These are phyloP conservation scores for Ceratobasidium sp. DNA, from an alignment of 1,284 basidiomycete genomes.

Conservation along the genomic window DNA sequence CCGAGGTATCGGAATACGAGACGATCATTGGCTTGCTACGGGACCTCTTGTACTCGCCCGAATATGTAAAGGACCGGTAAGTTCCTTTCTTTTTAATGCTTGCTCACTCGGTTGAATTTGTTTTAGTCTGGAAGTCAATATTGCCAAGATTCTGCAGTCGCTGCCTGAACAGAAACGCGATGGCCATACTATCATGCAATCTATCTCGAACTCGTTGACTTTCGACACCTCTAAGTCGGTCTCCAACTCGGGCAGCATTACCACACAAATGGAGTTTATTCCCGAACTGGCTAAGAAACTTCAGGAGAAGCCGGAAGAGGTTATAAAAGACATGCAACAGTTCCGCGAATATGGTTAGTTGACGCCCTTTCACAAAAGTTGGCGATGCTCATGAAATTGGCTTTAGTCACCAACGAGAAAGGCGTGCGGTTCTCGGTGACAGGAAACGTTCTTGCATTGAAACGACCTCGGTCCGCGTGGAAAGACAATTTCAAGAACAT, in stretches of 20 bases:
- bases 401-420: conserved; percentile 80
- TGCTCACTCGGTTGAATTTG: not conserved
- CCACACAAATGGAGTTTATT: conserved; percentile 83
- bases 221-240: conserved; percentile 77
- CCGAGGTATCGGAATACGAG: conserved; percentile 85
- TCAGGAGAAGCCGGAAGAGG: conserved; percentile 78
- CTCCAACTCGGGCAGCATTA: conserved; percentile 73
- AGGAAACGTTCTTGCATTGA: conserved; percentile 83
- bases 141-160: conserved; percentile 91
- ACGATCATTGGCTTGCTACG: conserved; percentile 88
- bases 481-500: conserved; percentile 76
- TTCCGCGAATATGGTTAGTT: conserved; percentile 77
- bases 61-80: conserved; percentile 88
- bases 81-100: conserved; percentile 48
- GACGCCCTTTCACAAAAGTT: not conserved
- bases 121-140: conserved; percentile 81
- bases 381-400: conserved; percentile 18
- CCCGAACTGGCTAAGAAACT: conserved; percentile 82
- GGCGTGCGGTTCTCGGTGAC: conserved; percentile 89
- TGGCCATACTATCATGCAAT: conserved; percentile 83
- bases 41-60: conserved; percentile 86
- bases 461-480: conserved; percentile 82
- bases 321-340: conserved; percentile 80
- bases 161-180: conserved; percentile 96
- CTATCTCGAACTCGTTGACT: conserved; percentile 80